Conservation (phyloP, 306 rosid species). For the Quercus gilva region DNA sequence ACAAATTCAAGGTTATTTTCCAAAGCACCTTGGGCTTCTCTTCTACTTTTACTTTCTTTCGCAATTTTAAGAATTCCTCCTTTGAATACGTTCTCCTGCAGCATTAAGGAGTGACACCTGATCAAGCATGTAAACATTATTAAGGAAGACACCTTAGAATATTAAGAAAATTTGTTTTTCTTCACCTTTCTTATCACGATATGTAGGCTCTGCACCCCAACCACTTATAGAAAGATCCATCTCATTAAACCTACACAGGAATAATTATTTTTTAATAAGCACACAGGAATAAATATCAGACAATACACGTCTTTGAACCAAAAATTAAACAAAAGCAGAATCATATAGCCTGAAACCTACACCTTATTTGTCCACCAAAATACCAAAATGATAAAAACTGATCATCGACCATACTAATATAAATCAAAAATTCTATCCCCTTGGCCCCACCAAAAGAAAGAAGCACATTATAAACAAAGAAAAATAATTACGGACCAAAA, state of each 20-base stretch:
- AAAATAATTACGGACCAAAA: background rate
- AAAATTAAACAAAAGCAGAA: background rate
- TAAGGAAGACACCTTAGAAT: background rate
- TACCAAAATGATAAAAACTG: background rate
- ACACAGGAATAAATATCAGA: background rate
- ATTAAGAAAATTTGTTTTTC: slow-evolving; percentile 14
- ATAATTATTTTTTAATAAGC: no score
- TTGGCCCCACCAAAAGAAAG: background rate
- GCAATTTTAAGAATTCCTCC: slow-evolving; percentile 72
- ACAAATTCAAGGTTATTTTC: background rate
- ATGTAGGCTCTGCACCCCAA: slow-evolving; percentile 65
- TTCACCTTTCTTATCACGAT: slow-evolving; percentile 86
- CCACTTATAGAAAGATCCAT: slow-evolving; percentile 78
- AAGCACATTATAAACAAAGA: background rate
- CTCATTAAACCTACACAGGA: slow-evolving; percentile 58
- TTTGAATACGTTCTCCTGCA: slow-evolving; percentile 66
- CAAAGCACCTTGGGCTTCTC: slow-evolving; percentile 85
- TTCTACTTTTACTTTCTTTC: slow-evolving; percentile 62
- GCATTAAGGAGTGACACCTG: slow-evolving; percentile 11
- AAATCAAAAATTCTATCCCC: background rate
- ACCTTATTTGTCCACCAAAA: background rate
- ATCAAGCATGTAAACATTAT: slow-evolving; percentile 1
- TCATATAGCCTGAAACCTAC: background rate
- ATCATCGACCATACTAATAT: background rate
- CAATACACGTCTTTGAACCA: background rate